These are phyloP conservation scores for Paspalum vaginatum DNA, from an alignment of 176 grass and related monocot genomes.

Conservation along the genomic window DNA sequence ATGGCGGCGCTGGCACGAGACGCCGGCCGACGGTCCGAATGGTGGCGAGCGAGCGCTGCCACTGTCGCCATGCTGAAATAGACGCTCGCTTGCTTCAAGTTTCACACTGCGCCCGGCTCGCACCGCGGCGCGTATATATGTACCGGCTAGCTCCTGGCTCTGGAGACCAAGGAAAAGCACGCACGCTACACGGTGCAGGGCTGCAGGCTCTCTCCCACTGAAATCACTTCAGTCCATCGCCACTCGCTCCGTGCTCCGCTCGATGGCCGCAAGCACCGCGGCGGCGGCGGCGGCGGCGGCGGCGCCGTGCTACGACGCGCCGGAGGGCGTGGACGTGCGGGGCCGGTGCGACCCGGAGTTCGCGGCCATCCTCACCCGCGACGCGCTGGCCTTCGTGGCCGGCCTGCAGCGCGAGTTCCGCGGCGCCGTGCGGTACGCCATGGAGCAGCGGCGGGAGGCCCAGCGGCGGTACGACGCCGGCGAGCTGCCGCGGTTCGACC, in stretches of 20 bases:
- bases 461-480: slow-evolving; percentile 76
- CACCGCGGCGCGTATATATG: neutral
- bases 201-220: neutral
- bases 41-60: neutral
- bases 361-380: slow-evolving; percentile 64
- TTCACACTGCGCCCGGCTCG: neutral
- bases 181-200: neutral
- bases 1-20: neutral
- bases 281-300: slow-evolving; percentile 10
- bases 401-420: slow-evolving; percentile 79
- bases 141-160: neutral
- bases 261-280: slow-evolving; percentile 13
- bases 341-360: slow-evolving; percentile 79
- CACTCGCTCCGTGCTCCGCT: neutral
- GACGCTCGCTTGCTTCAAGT: neutral
- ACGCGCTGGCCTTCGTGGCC: slow-evolving; percentile 73
- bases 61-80: neutral
- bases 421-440: slow-evolving; percentile 63
- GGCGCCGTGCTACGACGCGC: slow-evolving; percentile 61
- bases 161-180: neutral
- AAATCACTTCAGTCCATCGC: neutral
- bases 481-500: slow-evolving; percentile 72
- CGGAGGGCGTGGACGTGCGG: slow-evolving; percentile 79
- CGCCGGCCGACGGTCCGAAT: neutral
- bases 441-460: slow-evolving; percentile 69